A percentile compares a stretch with the other conserved stretches of the same genome.
These are phyloP conservation scores for Saksenaea oblongispora DNA, from an alignment of 371 early-diverging fungal species.

Conservation along the genomic window DNA sequence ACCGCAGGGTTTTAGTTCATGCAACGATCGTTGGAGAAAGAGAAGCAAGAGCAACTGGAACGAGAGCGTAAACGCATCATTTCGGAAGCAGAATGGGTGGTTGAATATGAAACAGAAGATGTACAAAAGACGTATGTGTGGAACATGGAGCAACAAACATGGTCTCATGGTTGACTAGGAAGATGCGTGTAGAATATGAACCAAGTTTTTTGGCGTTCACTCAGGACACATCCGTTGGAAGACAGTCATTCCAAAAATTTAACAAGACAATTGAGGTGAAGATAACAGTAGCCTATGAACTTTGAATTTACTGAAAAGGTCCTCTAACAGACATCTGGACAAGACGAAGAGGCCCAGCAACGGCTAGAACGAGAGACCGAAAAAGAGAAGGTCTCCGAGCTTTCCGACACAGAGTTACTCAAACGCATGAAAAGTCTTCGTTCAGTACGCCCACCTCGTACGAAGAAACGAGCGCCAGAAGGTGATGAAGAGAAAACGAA, in stretches of 20 bases:
- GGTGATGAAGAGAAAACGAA: constrained; percentile 1
- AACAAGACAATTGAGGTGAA: constrained; percentile 48
- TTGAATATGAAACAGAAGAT: constrained; percentile 45
- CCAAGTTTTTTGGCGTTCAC: constrained; percentile 51
- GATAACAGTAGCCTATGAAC: neutral
- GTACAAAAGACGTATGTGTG: constrained; percentile 52
- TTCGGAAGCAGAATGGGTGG: constrained; percentile 59
- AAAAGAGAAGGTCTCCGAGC: constrained; percentile 14
- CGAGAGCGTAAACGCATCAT: constrained; percentile 53
- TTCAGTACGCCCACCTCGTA: constrained; percentile 15
- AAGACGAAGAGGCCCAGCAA: constrained; percentile 18
- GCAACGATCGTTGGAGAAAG: constrained; percentile 57
- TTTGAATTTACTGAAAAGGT: neutral
- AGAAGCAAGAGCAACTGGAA: constrained; percentile 37
- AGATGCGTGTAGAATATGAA: constrained; percentile 53
- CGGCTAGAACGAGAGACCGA: constrained; percentile 26
- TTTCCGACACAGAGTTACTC: constrained; percentile 26
- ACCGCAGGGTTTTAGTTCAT: constrained; percentile 42
- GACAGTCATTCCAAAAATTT: constrained; percentile 55
- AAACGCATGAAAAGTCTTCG: constrained; percentile 25
- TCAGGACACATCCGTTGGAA: constrained; percentile 36
- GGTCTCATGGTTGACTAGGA: constrained; percentile 23
- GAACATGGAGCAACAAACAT: neutral
- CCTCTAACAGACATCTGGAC: constrained; percentile 6
- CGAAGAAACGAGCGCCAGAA: constrained; percentile 5